Evolutionary conservation across 2,329 filamentous ascomycete genomes (phyloP).

Genomic region (Clonostachys rhizophaga): DNA sequence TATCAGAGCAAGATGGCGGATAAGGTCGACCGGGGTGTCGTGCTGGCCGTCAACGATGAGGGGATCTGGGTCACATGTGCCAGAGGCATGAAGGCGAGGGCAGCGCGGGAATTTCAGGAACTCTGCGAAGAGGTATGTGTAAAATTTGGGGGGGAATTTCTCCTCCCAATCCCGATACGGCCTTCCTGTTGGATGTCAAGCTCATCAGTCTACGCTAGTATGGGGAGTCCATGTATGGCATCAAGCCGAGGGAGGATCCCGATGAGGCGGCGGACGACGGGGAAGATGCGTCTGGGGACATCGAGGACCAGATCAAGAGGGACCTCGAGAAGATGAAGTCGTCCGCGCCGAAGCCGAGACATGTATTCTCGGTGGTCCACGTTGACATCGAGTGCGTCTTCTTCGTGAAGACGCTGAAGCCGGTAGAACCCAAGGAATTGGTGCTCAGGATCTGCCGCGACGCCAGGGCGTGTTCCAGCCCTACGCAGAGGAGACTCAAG

Average conservation of each 20-base stretch:
- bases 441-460: conserved; percentile 52
- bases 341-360: conserved; percentile 30
- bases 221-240: conserved; percentile 55
- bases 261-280: conserved; percentile 18
- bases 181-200: conserved; percentile 8
- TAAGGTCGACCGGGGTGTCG: conserved; percentile 32
- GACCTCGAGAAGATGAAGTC: conserved; percentile 63
- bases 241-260: conserved; percentile 21
- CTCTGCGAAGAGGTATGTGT: conserved; percentile 60
- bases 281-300: conserved; percentile 47
- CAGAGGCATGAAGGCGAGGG: conserved; percentile 65
- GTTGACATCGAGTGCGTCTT: conserved; percentile 58
- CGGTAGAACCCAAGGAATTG: conserved; percentile 51
- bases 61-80: conserved; percentile 79
- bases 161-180: neutral
- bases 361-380: conserved; percentile 46
- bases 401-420: conserved; percentile 52
- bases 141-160: neutral
- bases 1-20: conserved; percentile 45
- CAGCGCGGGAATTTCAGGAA: conserved; percentile 60
- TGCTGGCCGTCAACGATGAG: conserved; percentile 61
- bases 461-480: conserved; percentile 34
- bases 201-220: conserved; percentile 40
- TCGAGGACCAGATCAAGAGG: conserved; percentile 67
- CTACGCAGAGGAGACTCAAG: conserved; percentile 38